Evolutionary conservation across 495 filamentous ascomycete species (phyloP).

Genomic region (Penicillium parvum): DNA sequence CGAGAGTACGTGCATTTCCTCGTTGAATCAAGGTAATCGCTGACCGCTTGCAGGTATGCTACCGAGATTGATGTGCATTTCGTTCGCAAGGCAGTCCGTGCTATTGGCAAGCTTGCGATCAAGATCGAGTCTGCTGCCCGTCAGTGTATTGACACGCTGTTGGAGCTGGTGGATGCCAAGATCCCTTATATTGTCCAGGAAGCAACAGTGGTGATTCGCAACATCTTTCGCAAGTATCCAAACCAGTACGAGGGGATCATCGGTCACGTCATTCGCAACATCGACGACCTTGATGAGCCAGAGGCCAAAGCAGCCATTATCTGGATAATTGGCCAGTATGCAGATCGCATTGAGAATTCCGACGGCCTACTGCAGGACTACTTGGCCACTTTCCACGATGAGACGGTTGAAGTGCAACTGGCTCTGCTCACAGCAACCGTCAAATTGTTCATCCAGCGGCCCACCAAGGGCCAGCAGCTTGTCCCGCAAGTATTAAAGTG

Average conservation of each 20-base stretch:
- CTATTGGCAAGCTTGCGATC: conserved; percentile 96
- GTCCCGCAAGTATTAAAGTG: conserved; percentile 96
- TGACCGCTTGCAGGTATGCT: conserved; percentile 57
- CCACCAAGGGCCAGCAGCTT: conserved; percentile 88
- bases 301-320: conserved; percentile 99
- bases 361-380: conserved; percentile 94
- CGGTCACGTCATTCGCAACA: conserved; percentile 86
- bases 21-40: no score
- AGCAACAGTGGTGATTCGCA: conserved; percentile 98
- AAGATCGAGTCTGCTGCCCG: conserved; percentile 94
- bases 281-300: conserved; percentile 97
- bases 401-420: conserved; percentile 91
- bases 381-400: conserved; percentile 85
- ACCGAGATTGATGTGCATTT: conserved; percentile 99
- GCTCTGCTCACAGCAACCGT: conserved; percentile 94
- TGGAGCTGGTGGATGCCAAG: conserved; percentile 95
- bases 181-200: conserved; percentile 99
- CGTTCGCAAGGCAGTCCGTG: conserved; percentile 93
- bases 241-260: conserved; percentile 99
- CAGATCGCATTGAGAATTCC: conserved; percentile 92
- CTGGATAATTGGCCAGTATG: conserved; percentile 99
- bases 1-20: conserved; percentile 57
- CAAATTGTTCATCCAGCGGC: conserved; percentile 96
- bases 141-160: conserved; percentile 84
- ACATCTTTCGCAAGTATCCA: conserved; percentile 98